These are phyloP conservation scores for Helicocarpus griseus DNA, from an alignment of 2,329 filamentous ascomycete species.

Conservation along the genomic window DNA sequence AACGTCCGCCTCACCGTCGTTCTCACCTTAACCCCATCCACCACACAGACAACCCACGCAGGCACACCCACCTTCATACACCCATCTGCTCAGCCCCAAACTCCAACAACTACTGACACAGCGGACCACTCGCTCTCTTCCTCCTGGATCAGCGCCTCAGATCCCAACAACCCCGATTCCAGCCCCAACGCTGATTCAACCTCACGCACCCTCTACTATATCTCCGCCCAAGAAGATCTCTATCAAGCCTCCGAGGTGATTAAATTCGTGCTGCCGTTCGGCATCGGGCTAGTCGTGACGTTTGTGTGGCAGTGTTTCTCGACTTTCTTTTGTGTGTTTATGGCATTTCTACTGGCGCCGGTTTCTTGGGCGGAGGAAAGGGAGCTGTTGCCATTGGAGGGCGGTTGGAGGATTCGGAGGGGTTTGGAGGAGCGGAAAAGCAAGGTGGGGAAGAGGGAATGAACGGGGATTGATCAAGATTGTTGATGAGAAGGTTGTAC, in stretches of 20 bases:
- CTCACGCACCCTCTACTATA: slow-evolving; percentile 50
- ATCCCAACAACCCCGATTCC: neutral
- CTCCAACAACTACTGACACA: slow-evolving; percentile 14
- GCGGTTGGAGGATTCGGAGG: neutral
- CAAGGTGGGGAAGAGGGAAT: neutral
- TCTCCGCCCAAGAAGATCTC: slow-evolving; percentile 66
- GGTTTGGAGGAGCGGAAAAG: neutral
- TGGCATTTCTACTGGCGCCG: slow-evolving; percentile 43
- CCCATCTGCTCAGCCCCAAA: neutral
- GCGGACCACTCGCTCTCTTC: slow-evolving; percentile 7
- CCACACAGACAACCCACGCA: slow-evolving; percentile 48
- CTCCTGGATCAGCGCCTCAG: neutral
- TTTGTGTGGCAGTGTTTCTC: slow-evolving; percentile 56
- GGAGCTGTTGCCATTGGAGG: slow-evolving; percentile 16
- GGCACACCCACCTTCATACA: slow-evolving; percentile 42
- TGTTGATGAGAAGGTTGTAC: neutral
- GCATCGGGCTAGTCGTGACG: slow-evolving; percentile 47
- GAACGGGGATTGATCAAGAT: neutral
- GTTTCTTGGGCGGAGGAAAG: slow-evolving; percentile 42
- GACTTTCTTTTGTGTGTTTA: slow-evolving; percentile 55
- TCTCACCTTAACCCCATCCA: slow-evolving; percentile 48
- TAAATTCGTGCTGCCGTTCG: slow-evolving; percentile 57
- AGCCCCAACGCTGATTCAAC: neutral
- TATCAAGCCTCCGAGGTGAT: slow-evolving; percentile 70
- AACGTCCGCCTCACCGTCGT: slow-evolving; percentile 60